Evolutionary conservation across 2,329 filamentous ascomycete genomes (phyloP).

Genomic region (Knoxdaviesia capensis): DNA sequence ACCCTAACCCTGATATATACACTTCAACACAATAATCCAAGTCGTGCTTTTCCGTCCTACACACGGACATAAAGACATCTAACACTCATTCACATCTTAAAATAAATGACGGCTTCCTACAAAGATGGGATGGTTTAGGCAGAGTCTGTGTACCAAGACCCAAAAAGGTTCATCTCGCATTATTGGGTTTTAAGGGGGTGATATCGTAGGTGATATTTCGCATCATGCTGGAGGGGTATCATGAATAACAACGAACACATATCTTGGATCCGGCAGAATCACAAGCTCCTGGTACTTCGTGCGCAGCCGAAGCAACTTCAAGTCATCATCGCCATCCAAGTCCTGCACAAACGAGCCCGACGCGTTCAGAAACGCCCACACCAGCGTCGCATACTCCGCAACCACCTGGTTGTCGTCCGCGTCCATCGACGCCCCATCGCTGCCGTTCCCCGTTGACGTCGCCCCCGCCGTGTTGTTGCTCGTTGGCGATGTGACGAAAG

Average conservation of each 20-base stretch:
- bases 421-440: slow-evolving; percentile 11
- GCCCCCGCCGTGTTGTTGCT: slow-evolving; percentile 11
- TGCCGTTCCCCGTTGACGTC: neutral
- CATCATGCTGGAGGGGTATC: slow-evolving; percentile 43
- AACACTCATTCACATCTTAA: too few relatives aligned
- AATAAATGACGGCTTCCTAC: too few relatives aligned
- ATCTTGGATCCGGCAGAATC: slow-evolving; percentile 64
- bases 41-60: too few relatives aligned
- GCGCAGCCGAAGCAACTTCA: slow-evolving; percentile 54
- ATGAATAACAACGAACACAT: slow-evolving; percentile 60
- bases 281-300: slow-evolving; percentile 77
- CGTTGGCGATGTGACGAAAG: slow-evolving; percentile 17
- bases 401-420: slow-evolving; percentile 35
- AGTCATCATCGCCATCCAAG: slow-evolving; percentile 57
- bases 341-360: slow-evolving; percentile 52
- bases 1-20: too few relatives aligned
- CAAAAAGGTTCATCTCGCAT: too few relatives aligned
- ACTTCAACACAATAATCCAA: too few relatives aligned
- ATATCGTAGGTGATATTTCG: too few relatives aligned
- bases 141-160: too few relatives aligned
- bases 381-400: slow-evolving; percentile 54
- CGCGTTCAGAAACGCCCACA: slow-evolving; percentile 54
- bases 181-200: too few relatives aligned
- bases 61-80: too few relatives aligned
- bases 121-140: too few relatives aligned